Base-by-base conservation (phyloP, 208 protist species). In the Acanthamoeba lugdunensis region DNA sequence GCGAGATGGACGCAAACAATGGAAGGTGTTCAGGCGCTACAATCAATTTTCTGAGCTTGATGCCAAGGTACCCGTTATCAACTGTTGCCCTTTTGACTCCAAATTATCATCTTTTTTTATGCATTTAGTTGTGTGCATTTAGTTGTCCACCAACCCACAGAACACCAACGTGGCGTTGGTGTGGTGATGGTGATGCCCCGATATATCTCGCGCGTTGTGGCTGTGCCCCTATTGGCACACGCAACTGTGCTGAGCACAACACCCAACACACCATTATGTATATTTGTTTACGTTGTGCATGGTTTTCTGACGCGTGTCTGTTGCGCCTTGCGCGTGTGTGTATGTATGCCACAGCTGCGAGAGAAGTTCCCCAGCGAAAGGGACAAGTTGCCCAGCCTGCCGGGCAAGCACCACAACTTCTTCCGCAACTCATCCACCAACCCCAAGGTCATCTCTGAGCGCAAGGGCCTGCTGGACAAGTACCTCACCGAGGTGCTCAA, bases 31-130 rank as follows among this genome's bases (percentile, higher is more conserved):
- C 37, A 37, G 88, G 13, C 56, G 88, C 4, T 92, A 92, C 61
- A 92, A 92, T n/a, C 88, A 92, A 28, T 92, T 92, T 45, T 77
- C 28, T 52, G 88, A 92, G 63, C 67, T 92, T 23, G 65, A 92
- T 48, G 33, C 52, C 45, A 92, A 92, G 88, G 88, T 92, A 28
- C 33, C 54, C 25, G 2, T 18, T 52, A 18, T 65, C 23, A 13
- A 14, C n/a, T 30, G 63, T 18, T 13, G 30, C 11, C 21, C 41
- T 5, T 41, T 41, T 41, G 37, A 2, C 41, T 48, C 41, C 41
- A 48, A 67, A 67, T 3, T 8, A 67, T 2, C n/a, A 67, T 7
- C 2, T 67, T n/a, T n/a, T 8, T 67, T 11, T 18, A 8, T 67
- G 5, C n/a, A 21, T 81, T 48, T 48, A 48, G 41, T 48, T n/a